Evolutionary conservation across 306 rosid genomes (phyloP).

Genomic region (Begonia loranthoides): DNA sequence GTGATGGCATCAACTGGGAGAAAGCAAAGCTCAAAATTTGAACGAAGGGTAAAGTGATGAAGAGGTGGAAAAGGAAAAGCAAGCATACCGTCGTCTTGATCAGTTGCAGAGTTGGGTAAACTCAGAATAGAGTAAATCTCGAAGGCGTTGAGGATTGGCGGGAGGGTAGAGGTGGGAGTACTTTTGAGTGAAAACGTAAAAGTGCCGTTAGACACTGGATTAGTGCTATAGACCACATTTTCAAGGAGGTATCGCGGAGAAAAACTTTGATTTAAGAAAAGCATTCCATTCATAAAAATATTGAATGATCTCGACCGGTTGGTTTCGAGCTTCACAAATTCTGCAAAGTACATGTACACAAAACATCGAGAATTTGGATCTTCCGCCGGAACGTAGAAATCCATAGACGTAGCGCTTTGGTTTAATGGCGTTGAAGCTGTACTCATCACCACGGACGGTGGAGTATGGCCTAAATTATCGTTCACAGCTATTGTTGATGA

Average conservation of each 20-base stretch:
- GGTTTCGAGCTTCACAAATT: conserved; percentile 3
- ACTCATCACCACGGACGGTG: conserved; percentile 23
- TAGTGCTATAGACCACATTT: not conserved
- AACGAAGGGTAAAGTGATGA: not conserved
- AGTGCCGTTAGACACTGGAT: not conserved
- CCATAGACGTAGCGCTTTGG: conserved; percentile 8
- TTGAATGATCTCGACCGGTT: conserved; percentile 8
- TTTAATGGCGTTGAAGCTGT: conserved; percentile 17
- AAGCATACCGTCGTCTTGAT: conserved; percentile 2
- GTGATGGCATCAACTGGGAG: conserved; percentile 18
- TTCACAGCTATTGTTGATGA: not conserved
- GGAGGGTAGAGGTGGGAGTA: not conserved
- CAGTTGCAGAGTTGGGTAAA: not conserved
- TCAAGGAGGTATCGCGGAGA: not conserved
- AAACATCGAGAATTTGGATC: conserved; percentile 8
- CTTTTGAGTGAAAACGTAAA: not conserved
- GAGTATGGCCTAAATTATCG: conserved; percentile 2
- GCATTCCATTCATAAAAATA: not conserved
- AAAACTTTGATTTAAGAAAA: not conserved
- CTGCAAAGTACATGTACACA: conserved; percentile 22
- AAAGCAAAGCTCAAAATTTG: not conserved
- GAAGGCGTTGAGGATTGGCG: conserved; percentile 1
- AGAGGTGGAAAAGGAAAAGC: not conserved
- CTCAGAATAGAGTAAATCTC: not conserved
- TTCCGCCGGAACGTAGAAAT: not conserved